Base-by-base conservation (phyloP, 2,329 filamentous ascomycete species). In the Ambrosiella cleistominuta region DNA sequence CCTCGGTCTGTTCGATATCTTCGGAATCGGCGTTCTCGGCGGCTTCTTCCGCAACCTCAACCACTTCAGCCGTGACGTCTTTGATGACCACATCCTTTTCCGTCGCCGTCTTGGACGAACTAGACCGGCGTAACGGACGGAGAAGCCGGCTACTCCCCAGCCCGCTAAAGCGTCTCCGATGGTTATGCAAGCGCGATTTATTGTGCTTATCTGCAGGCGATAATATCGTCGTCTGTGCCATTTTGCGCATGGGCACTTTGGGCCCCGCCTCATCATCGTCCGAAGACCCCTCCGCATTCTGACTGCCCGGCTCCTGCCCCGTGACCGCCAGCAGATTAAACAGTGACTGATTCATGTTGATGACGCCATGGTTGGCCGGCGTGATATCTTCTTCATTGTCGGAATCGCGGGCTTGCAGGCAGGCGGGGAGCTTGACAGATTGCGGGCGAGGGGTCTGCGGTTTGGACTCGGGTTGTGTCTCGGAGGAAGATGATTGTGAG, bases 321-420 rank as follows among this genome's bases (percentile, higher is more conserved):
- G 17, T 19, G n/a, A 35, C 88, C 42, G 90, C 87, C 63, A 97
- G 90, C 71, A 97, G 80, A 57, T 88, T 89, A 68, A 96, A 95
- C 58, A 97, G 83, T 63, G 88, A 94, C 74, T 95, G 90, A 69
- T 95, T 93, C 82, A 95, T 88, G 66, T 89, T 88, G 70, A 80
- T 72, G 12, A 72, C 70, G 42, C 70, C 71, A 59, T 74, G 72
- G 7, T 65, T 67, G 1, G 73, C 69, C 3, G 70, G 69, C 51
- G 72, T 63, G 49, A 75, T 70, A 42, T 77, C 74, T 63, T 79
- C 74, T 51, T 77, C 75, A 38, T 71, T 71, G 60, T 77, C 72
- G 36, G 49, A 15, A 27, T 53, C 49, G 19, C 13, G 17, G 8
- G 17, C 17, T n/a, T 19, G 47, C 9, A 51, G 47, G 35, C 47